phyloP scores from a whole-genome alignment of 768 basidiomycete species.

The Termitomyces heimii region DNA sequence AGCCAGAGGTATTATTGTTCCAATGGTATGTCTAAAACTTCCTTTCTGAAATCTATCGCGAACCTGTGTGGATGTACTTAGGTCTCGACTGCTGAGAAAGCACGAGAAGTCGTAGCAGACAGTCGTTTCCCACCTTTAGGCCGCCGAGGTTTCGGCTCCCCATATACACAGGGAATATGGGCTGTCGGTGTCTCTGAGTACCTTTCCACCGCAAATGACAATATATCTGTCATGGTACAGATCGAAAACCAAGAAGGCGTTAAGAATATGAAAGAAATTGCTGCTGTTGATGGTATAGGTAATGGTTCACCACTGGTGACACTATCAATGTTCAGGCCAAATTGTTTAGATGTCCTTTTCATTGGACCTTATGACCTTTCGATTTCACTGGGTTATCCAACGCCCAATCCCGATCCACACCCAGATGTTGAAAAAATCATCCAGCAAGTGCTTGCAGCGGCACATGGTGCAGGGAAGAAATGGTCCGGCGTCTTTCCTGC shows the following conservation, averaged over 20 bases:
- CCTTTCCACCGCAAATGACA: slow-evolving; percentile 47
- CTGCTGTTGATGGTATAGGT: slow-evolving; percentile 58
- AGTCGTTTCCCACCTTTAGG: slow-evolving; percentile 59
- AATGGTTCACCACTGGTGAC: slow-evolving; percentile 8
- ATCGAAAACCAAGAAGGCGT: slow-evolving; percentile 61
- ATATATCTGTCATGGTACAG: slow-evolving; percentile 54
- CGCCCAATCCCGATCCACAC: slow-evolving; percentile 60
- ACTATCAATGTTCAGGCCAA: not conserved
- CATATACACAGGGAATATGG: slow-evolving; percentile 58
- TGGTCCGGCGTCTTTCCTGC: slow-evolving; percentile 32
- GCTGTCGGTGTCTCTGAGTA: slow-evolving; percentile 47
- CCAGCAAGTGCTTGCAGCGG: slow-evolving; percentile 40
- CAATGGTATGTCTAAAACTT: slow-evolving; percentile 42
- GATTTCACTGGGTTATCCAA: slow-evolving; percentile 50
- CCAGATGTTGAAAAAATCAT: slow-evolving; percentile 58
- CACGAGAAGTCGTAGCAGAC: slow-evolving; percentile 48
- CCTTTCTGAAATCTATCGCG: not conserved
- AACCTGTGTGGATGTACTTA: slow-evolving; percentile 10
- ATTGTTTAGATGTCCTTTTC: slow-evolving; percentile 28
- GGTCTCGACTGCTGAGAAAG: slow-evolving; percentile 55
- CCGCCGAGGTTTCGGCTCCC: slow-evolving; percentile 58
- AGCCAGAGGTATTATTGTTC: slow-evolving; percentile 57
- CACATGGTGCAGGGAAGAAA: slow-evolving; percentile 57
- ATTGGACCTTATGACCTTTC: slow-evolving; percentile 70
- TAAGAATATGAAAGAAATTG: slow-evolving; percentile 54